phyloP scores from a whole-genome alignment of 257 asterid species.

The Perilla frutescens region DNA sequence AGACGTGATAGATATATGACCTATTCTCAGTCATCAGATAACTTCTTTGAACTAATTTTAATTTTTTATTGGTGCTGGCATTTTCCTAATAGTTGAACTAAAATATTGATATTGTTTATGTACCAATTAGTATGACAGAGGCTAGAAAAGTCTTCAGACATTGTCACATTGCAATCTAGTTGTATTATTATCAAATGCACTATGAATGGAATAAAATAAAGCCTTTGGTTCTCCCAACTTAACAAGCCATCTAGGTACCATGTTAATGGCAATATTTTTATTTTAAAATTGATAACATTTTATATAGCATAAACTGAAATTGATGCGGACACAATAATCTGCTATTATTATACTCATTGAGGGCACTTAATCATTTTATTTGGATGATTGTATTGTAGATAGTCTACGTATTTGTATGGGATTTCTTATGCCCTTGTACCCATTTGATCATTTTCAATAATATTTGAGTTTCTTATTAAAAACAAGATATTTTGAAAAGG shows the following conservation, averaged over 20 bases:
- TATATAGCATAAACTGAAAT: neutral
- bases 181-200: neutral
- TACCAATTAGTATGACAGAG: neutral
- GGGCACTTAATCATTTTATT: neutral
- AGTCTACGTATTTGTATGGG: neutral
- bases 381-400: neutral
- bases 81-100: neutral
- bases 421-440: neutral
- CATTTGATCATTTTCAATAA: neutral
- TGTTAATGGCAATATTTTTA: neutral
- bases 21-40: neutral
- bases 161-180: neutral
- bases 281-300: neutral
- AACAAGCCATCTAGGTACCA: neutral
- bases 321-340: constrained; percentile 14
- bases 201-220: neutral
- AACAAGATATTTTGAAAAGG: neutral
- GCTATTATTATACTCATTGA: neutral
- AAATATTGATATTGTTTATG: neutral
- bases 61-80: neutral
- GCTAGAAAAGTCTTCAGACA: neutral
- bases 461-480: neutral
- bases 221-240: neutral
- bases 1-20: constrained; percentile 8
- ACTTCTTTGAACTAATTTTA: neutral